Conservation (phyloP, 805 yeast species). For the Saturnispora galanensis region DNA sequence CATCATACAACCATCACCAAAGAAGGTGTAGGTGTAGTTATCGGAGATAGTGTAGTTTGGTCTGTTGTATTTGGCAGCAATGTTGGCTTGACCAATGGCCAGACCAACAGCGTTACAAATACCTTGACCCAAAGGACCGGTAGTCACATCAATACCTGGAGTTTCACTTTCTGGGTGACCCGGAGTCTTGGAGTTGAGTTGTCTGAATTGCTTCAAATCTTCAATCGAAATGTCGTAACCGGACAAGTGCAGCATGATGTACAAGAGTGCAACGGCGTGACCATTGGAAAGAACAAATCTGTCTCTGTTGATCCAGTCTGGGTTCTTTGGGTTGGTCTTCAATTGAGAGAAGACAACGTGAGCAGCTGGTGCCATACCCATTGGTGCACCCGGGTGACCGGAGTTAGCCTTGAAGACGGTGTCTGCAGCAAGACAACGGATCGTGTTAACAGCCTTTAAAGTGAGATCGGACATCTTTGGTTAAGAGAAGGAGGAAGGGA, state of each 20-base stretch:
- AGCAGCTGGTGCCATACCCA: constrained; percentile 95
- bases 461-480: constrained; percentile 43
- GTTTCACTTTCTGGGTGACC: constrained; percentile 95
- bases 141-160: constrained; percentile 93
- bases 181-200: constrained; percentile 82
- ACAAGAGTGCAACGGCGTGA: constrained; percentile 87
- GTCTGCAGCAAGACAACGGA: constrained; percentile 84
- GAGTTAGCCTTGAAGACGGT: constrained; percentile 82
- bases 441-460: constrained; percentile 69
- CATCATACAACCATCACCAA: constrained; percentile 97
- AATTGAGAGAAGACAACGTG: constrained; percentile 75
- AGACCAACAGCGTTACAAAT: constrained; percentile 91
- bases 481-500: too few relatives aligned
- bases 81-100: constrained; percentile 87
- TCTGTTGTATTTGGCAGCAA: constrained; percentile 90
- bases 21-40: constrained; percentile 65
- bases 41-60: constrained; percentile 67
- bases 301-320: constrained; percentile 90
- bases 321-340: constrained; percentile 84
- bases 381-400: constrained; percentile 99
- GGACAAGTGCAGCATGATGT: constrained; percentile 73
- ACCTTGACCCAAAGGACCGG: constrained; percentile 99
- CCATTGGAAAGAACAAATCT: constrained; percentile 94
- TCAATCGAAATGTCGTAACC: constrained; percentile 77
- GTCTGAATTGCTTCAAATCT: constrained; percentile 86